Evolutionary conservation across 495 filamentous ascomycete species (phyloP), one percentile per base, ranked within the genome.

Genomic region (Lophium mytilinum): DNA sequence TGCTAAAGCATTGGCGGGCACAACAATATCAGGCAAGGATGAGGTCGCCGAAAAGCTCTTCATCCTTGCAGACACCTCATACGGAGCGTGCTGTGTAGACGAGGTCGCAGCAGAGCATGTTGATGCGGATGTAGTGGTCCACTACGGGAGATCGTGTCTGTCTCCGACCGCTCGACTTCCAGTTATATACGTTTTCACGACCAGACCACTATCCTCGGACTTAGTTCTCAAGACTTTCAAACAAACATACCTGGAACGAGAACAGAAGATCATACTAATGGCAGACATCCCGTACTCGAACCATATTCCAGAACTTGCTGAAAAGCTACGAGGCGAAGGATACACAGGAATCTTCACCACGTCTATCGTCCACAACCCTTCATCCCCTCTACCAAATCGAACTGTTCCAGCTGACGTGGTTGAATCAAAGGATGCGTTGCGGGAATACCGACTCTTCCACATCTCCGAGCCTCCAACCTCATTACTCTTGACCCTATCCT

Each of bases 41-140:
- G 64, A 65, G 10, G 56, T 57, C 33, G 65, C 75, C 21, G 75
- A 77, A 40, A 81, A 78, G 59, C 76, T 96, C 24, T 93, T 84
- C 63, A 94, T 99, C 58, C 78, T 99, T 39, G 93, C 86, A 35
- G 93, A 99, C 69, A 97, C 93, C 9, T 96, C 91, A 1, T 99
- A 97, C 71, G 92, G 93, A 43, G 82, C 91, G 4, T 99, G 93
- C 73, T 99, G 93, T 68, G 90, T 96, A 49, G 93, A 99, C 60
- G 93, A 99, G 71, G 86, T 97, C 45, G 94, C 93, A 1, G 93
- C 94, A 14, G 92, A 97, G 66, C 94, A 99, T 70, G 86, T 88
- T 33, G 77, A 89, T 65, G 91, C 93, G 6, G 86, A 97, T 51
- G 89, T 87, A 4, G 86, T 97, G 4, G 87, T 99, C 15, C 93